A percentile compares a stretch with the other conserved stretches of the same genome.
Evolutionary conservation across 495 filamentous ascomycete genomes (phyloP).

Genomic region (Hyaloscypha variabilis): DNA sequence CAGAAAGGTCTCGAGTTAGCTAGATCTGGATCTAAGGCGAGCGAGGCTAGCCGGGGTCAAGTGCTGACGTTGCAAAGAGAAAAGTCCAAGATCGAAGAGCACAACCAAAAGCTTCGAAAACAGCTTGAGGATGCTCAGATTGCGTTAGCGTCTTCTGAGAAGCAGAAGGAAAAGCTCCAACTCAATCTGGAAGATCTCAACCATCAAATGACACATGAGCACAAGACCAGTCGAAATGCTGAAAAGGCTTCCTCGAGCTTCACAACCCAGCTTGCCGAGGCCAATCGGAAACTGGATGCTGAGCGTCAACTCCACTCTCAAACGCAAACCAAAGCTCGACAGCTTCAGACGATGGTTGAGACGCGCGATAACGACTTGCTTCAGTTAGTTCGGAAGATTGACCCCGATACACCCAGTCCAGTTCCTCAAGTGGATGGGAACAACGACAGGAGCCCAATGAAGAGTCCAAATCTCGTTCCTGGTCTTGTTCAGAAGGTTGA

Average conservation of each 20-base stretch:
- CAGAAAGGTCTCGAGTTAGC: conserved; percentile 98
- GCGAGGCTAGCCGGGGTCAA: conserved; percentile 81
- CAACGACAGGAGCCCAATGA: conserved; percentile 48
- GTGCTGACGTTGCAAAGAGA: conserved; percentile 78
- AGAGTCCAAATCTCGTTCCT: conserved; percentile 60
- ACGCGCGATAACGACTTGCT: conserved; percentile 78
- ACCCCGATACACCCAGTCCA: conserved; percentile 63
- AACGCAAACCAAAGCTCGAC: conserved; percentile 82
- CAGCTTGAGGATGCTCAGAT: conserved; percentile 89
- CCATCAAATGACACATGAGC: conserved; percentile 88
- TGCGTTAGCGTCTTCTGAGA: conserved; percentile 83
- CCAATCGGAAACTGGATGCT: conserved; percentile 85
- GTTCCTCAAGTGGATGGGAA: conserved; percentile 43
- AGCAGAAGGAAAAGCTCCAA: conserved; percentile 93
- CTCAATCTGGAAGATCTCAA: conserved; percentile 90
- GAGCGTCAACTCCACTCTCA: conserved; percentile 85
- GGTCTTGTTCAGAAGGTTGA: conserved; percentile 90
- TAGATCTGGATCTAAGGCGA: conserved; percentile 82
- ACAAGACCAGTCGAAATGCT: conserved; percentile 86
- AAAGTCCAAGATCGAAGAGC: conserved; percentile 82
- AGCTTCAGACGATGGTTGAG: conserved; percentile 77
- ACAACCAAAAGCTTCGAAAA: conserved; percentile 76
- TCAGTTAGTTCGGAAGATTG: conserved; percentile 81
- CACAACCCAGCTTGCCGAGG: conserved; percentile 83
- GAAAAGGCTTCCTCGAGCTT: conserved; percentile 87